phyloP scores from a whole-genome alignment of 129 eudicot genomes.

The Pseudognaphalium luteoalbum region DNA sequence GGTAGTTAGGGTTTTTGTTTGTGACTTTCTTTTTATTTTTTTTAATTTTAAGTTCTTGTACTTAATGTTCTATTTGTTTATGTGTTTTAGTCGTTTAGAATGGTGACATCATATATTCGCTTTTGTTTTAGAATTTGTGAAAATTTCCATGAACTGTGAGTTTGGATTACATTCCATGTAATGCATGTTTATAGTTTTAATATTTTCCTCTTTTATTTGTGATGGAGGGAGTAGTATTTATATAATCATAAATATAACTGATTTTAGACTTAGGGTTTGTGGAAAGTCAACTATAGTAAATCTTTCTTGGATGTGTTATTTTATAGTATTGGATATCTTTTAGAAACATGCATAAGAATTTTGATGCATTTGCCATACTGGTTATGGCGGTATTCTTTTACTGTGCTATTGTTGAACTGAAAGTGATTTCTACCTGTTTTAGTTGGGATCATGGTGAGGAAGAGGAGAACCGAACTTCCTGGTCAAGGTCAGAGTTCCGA shows the following conservation, averaged over 20 bases:
- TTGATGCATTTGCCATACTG: neutral
- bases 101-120: neutral
- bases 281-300: neutral
- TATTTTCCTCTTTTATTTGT: neutral
- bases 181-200: neutral
- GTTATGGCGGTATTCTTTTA: neutral
- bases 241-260: neutral
- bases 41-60: neutral
- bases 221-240: no score
- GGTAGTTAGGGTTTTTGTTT: neutral
- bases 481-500: neutral
- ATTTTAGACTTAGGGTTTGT: neutral
- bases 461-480: constrained; percentile 2
- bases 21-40: neutral
- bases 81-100: neutral
- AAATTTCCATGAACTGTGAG: neutral
- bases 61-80: neutral
- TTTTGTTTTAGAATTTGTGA: neutral
- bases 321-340: no score
- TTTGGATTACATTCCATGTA: neutral
- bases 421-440: neutral
- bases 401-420: neutral
- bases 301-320: neutral
- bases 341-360: no score
- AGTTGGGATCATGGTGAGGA: constrained; percentile 1